phyloP scores from a whole-genome alignment of 108 stramenopile species.

The Discostella stelligeroides region DNA sequence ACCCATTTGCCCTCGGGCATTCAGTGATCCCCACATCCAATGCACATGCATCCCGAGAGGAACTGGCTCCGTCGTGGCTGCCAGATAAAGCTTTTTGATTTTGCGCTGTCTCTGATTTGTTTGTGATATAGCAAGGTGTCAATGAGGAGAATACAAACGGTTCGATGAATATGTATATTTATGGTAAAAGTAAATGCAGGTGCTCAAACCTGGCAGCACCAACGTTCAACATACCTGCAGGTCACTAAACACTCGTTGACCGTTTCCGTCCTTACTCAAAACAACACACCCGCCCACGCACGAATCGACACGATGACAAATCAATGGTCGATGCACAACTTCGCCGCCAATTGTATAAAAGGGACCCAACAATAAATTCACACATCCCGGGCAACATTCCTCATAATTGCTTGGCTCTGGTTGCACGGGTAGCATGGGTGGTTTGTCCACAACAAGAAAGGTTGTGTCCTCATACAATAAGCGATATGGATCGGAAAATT shows the following conservation, averaged over 20 bases:
- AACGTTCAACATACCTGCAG: constrained; percentile 53
- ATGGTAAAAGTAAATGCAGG: no score
- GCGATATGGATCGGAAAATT: constrained; percentile 45
- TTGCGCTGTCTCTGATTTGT: constrained; percentile 71
- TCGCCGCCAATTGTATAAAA: constrained; percentile 75
- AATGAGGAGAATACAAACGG: no score
- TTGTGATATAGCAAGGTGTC: no score
- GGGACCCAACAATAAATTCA: constrained; percentile 71
- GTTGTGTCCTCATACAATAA: constrained; percentile 88
- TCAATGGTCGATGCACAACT: constrained; percentile 60
- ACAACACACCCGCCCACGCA: constrained; percentile 89
- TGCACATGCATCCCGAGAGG: constrained; percentile 89
- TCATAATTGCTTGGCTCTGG: constrained; percentile 88
- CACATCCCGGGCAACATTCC: constrained; percentile 87
- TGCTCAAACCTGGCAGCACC: no score
- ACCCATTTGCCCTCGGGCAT: constrained; percentile 63
- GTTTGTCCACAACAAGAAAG: constrained; percentile 90
- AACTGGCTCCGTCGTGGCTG: constrained; percentile 78
- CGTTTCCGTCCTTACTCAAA: constrained; percentile 84
- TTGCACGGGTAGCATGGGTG: constrained; percentile 88
- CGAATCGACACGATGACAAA: constrained; percentile 89
- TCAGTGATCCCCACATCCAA: constrained; percentile 86
- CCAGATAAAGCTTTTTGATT: constrained; percentile 84
- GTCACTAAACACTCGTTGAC: constrained; percentile 78
- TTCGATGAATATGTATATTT: no score